These are phyloP conservation scores for Corinectria fuckeliana DNA, from an alignment of 2,329 filamentous ascomycete genomes.

Conservation along the genomic window DNA sequence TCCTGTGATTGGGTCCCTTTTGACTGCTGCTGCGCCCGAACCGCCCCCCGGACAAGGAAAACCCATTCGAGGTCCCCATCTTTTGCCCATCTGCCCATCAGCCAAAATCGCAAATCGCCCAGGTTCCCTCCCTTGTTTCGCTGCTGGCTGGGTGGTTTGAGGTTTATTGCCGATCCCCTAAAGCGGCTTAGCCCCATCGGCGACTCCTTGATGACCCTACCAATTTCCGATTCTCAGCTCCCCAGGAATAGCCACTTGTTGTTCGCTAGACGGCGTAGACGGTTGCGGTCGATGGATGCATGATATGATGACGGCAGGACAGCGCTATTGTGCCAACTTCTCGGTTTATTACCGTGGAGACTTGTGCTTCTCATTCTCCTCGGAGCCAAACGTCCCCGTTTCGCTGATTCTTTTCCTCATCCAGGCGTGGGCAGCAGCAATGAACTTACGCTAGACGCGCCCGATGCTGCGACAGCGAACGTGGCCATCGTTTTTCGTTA, in stretches of 20 bases:
- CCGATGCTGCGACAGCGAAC: too few species aligned
- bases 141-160: constrained; percentile 30
- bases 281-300: background rate
- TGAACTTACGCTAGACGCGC: too few species aligned
- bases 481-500: too few species aligned
- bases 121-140: constrained; percentile 15
- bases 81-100: too few species aligned
- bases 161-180: constrained; percentile 1
- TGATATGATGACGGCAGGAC: background rate
- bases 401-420: too few species aligned
- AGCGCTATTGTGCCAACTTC: background rate
- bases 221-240: constrained; percentile 35
- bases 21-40: background rate
- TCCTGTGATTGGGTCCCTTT: constrained; percentile 10
- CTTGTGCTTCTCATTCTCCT: background rate
- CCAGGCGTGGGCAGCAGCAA: too few species aligned
- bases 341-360: constrained; percentile 9
- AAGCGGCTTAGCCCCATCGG: constrained; percentile 27
- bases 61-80: too few species aligned
- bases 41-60: too few species aligned
- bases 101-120: too few species aligned
- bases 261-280: too few species aligned
- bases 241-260: constrained; percentile 16
- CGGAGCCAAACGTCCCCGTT: background rate
- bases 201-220: constrained; percentile 36